Evolutionary conservation across 1,284 basidiomycete genomes (phyloP), one percentile per base, ranked within the genome.

Genomic region (Apiotrichum brassicae): DNA sequence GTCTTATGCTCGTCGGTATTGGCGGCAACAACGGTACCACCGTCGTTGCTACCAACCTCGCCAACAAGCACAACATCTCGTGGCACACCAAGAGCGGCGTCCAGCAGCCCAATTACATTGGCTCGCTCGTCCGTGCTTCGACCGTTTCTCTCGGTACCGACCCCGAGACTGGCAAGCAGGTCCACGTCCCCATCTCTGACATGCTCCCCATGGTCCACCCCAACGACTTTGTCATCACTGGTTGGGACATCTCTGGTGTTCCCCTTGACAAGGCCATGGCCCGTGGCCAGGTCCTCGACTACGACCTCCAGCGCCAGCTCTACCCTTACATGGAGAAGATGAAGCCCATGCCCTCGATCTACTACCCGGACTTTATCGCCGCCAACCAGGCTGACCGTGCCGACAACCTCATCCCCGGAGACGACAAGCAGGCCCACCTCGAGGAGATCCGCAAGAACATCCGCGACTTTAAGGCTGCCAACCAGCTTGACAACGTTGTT

Each of bases 21-120:
- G 94, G 94, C 59, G 94, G 94, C 54, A 98, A 98, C 82, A 98
- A 98, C 71, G 94, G 94, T 53, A 84, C 88, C 49, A 98, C 94
- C 39, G 82, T 97, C 53, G 85, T 85, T 60, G 93, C 95, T 24
- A 95, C 92, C 60, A 84, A 97, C 70, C 82, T 97, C 63, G 94
- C 95, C 68, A 98, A 98, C 80, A 84, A 84, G 62, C 86, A 97
- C 79, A 85, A 88, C 75, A 90, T 98, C 74, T 77, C 81, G 58
- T 98, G 94, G 94, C 82, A 84, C 77, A 98, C 91, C 76, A 97
- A 97, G 81, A 78, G 81, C 43, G 92, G 93, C 53, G 68, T 87
- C 56, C 89, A 95, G 77, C 85, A 86, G 67, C 94, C 94, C 72
- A 97, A 98, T 79, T 97, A 97, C 78, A 89, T 94, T 60, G 91